A percentile compares a stretch with the other conserved stretches of the same genome.
These are phyloP conservation scores for Fusarium nelsonii DNA, from an alignment of 2,329 filamentous ascomycete species.

Conservation along the genomic window DNA sequence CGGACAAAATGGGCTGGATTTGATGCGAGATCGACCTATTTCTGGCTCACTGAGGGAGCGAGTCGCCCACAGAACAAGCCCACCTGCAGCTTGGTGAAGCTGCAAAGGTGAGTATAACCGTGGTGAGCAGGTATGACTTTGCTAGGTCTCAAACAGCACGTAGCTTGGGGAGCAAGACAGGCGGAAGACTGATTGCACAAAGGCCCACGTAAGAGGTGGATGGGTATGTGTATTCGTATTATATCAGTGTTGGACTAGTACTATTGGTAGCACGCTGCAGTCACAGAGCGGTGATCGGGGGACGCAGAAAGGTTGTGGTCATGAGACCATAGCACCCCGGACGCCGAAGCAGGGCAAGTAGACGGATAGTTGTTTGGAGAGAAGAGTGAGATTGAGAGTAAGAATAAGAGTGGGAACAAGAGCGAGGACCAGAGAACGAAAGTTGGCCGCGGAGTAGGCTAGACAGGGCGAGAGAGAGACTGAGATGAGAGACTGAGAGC, in stretches of 20 bases:
- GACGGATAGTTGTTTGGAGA: slow-evolving; percentile 11
- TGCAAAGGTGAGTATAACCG: slow-evolving; percentile 5
- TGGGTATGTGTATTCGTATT: slow-evolving; percentile 44
- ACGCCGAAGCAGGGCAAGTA: slow-evolving; percentile 27
- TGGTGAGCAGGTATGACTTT: slow-evolving; percentile 10
- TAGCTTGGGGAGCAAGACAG: slow-evolving; percentile 14
- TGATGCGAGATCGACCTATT: slow-evolving; percentile 11
- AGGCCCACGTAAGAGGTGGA: slow-evolving; percentile 31
- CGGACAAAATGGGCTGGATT: slow-evolving; percentile 8
- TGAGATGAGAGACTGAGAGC: background rate
- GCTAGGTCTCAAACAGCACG: slow-evolving; percentile 23
- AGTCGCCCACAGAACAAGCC: slow-evolving; percentile 17
- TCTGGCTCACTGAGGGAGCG: slow-evolving; percentile 1
- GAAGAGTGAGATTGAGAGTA: slow-evolving; percentile 14
- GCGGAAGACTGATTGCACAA: slow-evolving; percentile 27
- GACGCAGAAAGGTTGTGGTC: slow-evolving; percentile 43
- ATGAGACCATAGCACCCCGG: slow-evolving; percentile 41
- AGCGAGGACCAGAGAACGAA: slow-evolving; percentile 8
- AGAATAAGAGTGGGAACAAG: slow-evolving; percentile 2
- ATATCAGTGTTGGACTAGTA: slow-evolving; percentile 47
- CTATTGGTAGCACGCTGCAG: slow-evolving; percentile 48
- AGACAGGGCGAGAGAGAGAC: background rate
- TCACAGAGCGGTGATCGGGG: slow-evolving; percentile 45
- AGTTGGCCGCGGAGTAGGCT: slow-evolving; percentile 20
- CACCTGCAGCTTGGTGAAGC: slow-evolving; percentile 13